phyloP scores from a whole-genome alignment of 177 flowering plant species.

The Telopea speciosissima region DNA sequence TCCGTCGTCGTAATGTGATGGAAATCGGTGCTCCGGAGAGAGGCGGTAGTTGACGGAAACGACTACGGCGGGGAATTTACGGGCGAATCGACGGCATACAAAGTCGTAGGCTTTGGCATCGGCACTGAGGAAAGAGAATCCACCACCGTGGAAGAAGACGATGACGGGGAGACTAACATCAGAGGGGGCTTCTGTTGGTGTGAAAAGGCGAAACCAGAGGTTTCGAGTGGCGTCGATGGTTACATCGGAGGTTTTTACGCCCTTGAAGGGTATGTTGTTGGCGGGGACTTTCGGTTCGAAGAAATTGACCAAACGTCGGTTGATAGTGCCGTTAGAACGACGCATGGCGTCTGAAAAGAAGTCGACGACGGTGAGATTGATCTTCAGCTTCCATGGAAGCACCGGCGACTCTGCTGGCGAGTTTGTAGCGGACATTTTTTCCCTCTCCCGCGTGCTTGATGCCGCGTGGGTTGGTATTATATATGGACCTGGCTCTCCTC shows the following conservation, averaged over 20 bases:
- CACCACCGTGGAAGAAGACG: slow-evolving; percentile 24
- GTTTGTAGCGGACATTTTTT: no score
- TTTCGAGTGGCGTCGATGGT: slow-evolving; percentile 26
- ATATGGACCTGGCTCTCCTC: no score
- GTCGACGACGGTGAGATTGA: slow-evolving; percentile 6
- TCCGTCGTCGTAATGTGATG: no score
- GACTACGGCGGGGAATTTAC: no score
- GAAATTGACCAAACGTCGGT: slow-evolving; percentile 27
- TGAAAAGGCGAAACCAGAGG: slow-evolving; percentile 38
- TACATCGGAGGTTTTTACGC: slow-evolving; percentile 27
- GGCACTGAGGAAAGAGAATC: no score
- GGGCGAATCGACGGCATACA: no score
- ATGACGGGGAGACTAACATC: slow-evolving; percentile 20
- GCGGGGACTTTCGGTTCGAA: slow-evolving; percentile 20
- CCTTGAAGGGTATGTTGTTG: slow-evolving; percentile 16
- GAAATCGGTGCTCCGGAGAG: no score
- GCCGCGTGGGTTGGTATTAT: no score
- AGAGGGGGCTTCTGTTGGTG: slow-evolving; percentile 12
- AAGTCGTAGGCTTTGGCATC: no score
- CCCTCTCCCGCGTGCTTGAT: no score
- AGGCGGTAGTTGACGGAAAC: no score
- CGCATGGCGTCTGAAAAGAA: slow-evolving; percentile 5
- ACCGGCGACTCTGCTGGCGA: background rate
- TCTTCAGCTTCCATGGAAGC: slow-evolving; percentile 26
- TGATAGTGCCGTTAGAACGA: slow-evolving; percentile 24